Evolutionary conservation across 805 yeast species (phyloP), one percentile per base, ranked within the genome.

Genomic region (Cyberlindnera lachancei): DNA sequence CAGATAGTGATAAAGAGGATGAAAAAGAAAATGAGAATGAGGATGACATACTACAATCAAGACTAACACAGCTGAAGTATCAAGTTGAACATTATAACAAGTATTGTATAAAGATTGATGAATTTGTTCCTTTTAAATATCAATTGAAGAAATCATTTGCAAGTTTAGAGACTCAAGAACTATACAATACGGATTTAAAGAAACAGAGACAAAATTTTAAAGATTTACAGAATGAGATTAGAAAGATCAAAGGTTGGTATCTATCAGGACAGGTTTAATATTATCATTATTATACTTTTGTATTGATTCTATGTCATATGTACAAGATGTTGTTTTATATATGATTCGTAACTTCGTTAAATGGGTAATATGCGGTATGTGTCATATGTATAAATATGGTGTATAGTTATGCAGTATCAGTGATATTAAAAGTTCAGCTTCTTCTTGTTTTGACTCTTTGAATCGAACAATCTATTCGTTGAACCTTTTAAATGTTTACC

Each of bases 241-340:
- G 68, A 25, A 53, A 54, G n/a, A 54, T 62, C 18, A 63, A 63
- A 42, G 68, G 68, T 14, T 56, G 64, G 56, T 56, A 52, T 37
- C 44, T 63, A 28, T 59, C 57, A 35, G 66, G 68, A 13, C 56
- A 50, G 36, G 50, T 55, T 9, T 54, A 45, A 36, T 15, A 17
- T 27, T n/a, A n/a, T n/a, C n/a, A n/a, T n/a, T n/a, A n/a, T n/a
- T n/a, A n/a, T 26, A 12, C 20, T 17, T 9, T 10, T 26, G 18
- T 7, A 13, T 7, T 11, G 7, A 39, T 23, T 23, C 15, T 15
- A 25, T 19, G 8, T 16, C 14, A 13, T 15, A 17, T 20, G 12
- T 12, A 13, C 11, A 17, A 16, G n/a, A 10, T 13, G 6, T 15
- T 18, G 12, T 9, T 18, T 16, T 21, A 15, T 15, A 31, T 15